Evolutionary conservation across 257 asterid species (phyloP), one percentile per base, ranked within the genome.

Genomic region (Solanum paucissectum): DNA sequence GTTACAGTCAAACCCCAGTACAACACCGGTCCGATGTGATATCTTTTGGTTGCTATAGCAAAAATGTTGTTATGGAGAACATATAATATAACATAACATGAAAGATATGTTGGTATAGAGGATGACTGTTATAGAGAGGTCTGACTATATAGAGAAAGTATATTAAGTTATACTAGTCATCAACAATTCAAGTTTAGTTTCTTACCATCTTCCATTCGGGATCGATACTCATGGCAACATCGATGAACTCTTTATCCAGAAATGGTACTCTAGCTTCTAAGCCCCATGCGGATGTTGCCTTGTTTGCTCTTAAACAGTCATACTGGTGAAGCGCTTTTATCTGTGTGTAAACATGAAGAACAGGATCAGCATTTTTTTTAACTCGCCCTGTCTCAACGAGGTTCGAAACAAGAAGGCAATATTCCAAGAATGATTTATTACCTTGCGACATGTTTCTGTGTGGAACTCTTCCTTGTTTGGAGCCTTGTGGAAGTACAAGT

Each of bases 261-360:
- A 97, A 97, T 0, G 99, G 99, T 13, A 96, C 94, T 10, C 99
- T 96, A 33, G 98, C 99, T 93, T 97, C 99, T 88, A 97, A 91
- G 40, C 99, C 99, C 99, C 99, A 97, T 0, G 98, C 99, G 12
- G 99, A 97, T 72, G 99, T 96, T 21, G 99, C 60, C 93, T 97
- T 97, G 89, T 97, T 97, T 33, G 99, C 99, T 87, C 99, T 92
- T 79, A 97, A 89, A 79, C 99, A 97, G 90, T 97, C 99, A 82
- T 96, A 97, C 86, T 92, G 98, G 90, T 97, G 98, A 88, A 97
- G 99, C 58, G 99, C 99, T 92, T 96, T 96, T 87, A 97, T 87
- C 99, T 97, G 93, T 14, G 76, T 5, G 88, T 23, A 86, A 9
- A 9, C 82, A n/a, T 77, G 18, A 21, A 21, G 32, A 84, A 84